Base-by-base conservation (phyloP, 257 asterid genomes). In the Echites panduratus region DNA sequence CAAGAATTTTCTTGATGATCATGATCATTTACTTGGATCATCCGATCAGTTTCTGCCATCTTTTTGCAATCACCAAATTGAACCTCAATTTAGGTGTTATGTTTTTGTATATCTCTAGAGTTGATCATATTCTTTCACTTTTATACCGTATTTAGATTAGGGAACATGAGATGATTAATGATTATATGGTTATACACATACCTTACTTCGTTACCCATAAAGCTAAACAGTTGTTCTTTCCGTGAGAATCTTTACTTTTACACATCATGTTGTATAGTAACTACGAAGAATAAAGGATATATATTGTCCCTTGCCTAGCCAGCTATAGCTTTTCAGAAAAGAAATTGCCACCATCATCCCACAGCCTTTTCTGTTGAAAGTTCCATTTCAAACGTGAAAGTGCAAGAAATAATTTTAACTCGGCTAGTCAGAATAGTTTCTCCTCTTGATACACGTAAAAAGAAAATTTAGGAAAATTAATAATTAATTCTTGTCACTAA, bases 1-100 rank as follows among this genome's bases (percentile, higher is more conserved):
- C 88, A 82, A 13, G 45, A 14, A 62, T 62, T 62, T 62, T 62
- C 67, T 62, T 62, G 45, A 13, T 62, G 45, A 41, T 41, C 45
- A 41, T 40, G n/a, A n/a, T 32, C 66, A 61, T 61, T 61, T 29
- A 61, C 66, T 6, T 16, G 22, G 16, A 61, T 29, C 44, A 29
- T 61, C 66, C 10, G 16, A 61, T 61, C 38, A 61, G 5, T 32
- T 29, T 61, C 66, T 14, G 43, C 66, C 66, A 61, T 61, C 29
- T 61, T 13, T 7, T 27, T 49, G 41, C 40, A 26, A 11, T 9
- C 35, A 12, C n/a, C 35, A 57, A 22, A 11, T 57, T 9, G 64
- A 57, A 3, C 38, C 38, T 32, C 38, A 32, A 32, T 32, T 32
- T 32, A 32, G 38, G 38, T 32, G 38, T 32, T 32, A n/a, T 32